These are phyloP conservation scores for Microsporum ferrugineum DNA, from an alignment of 2,329 filamentous ascomycete species.

Conservation along the genomic window DNA sequence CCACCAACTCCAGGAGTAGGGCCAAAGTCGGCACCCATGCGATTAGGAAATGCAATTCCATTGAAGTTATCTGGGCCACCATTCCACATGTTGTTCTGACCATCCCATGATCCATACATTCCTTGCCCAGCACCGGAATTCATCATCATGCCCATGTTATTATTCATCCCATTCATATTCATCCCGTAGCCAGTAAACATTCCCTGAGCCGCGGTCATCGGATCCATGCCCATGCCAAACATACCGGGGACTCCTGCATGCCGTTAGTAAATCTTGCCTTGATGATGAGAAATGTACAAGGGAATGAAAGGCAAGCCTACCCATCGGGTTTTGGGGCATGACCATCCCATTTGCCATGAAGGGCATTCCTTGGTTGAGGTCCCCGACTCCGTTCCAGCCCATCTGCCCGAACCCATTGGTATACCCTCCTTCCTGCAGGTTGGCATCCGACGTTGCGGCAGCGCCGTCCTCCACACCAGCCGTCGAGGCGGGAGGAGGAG, in stretches of 20 bases:
- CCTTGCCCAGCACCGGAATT: slow-evolving; percentile 42
- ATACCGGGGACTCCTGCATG: slow-evolving; percentile 45
- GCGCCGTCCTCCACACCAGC: neutral
- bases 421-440: neutral
- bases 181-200: slow-evolving; percentile 47
- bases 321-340: slow-evolving; percentile 75
- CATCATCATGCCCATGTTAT: slow-evolving; percentile 68
- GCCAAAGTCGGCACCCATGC: slow-evolving; percentile 58
- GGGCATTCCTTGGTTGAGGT: slow-evolving; percentile 62
- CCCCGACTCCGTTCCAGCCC: slow-evolving; percentile 46
- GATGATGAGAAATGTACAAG: neutral
- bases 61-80: slow-evolving; percentile 70
- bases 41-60: slow-evolving; percentile 62
- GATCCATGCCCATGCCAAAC: slow-evolving; percentile 72
- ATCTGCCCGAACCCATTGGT: slow-evolving; percentile 44
- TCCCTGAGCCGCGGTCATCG: slow-evolving; percentile 38
- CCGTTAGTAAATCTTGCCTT: neutral
- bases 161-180: slow-evolving; percentile 74
- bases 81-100: slow-evolving; percentile 39
- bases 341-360: slow-evolving; percentile 39
- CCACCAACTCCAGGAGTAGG: slow-evolving; percentile 58
- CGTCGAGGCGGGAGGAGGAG: neutral
- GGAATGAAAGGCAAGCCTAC: slow-evolving; percentile 45
- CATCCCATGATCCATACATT: slow-evolving; percentile 69
- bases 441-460: neutral